Percentiles rank a stretch among this genome's conserved stretches.
Evolutionary conservation across 495 filamentous ascomycete species (phyloP).

Genomic region (Pyronema omphalodes): DNA sequence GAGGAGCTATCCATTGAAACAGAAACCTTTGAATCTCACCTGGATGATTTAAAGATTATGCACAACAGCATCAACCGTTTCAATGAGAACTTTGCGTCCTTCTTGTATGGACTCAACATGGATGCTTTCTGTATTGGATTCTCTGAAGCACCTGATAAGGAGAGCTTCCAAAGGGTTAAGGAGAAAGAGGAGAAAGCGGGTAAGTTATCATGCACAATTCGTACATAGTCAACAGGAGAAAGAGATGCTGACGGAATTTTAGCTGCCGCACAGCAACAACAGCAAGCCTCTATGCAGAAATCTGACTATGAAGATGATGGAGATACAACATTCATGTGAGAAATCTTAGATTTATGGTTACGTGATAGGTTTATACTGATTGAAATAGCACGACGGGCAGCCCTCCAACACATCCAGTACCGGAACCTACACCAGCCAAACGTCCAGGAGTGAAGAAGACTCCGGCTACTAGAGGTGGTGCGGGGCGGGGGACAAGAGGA

Average conservation of each 20-base stretch:
- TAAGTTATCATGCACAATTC: slow-evolving; percentile 10
- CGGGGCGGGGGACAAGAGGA: slow-evolving; percentile 24
- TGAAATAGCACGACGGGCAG: slow-evolving; percentile 56
- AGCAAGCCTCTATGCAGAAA: slow-evolving; percentile 4
- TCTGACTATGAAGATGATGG: slow-evolving; percentile 28
- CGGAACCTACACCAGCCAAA: no score
- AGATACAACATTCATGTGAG: slow-evolving; percentile 82
- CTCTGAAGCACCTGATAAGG: slow-evolving; percentile 47
- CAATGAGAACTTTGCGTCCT: slow-evolving; percentile 88
- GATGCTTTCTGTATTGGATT: slow-evolving; percentile 99
- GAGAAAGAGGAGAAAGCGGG: slow-evolving; percentile 34
- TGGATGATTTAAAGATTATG: slow-evolving; percentile 93
- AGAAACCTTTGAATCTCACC: slow-evolving; percentile 88
- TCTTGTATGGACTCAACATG: slow-evolving; percentile 92
- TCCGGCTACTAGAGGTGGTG: slow-evolving; percentile 27
- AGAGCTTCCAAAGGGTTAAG: slow-evolving; percentile 49
- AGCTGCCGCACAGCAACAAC: not conserved
- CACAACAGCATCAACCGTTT: slow-evolving; percentile 89
- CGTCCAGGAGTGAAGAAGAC: slow-evolving; percentile 16
- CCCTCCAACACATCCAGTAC: slow-evolving; percentile 27
- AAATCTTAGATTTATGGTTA: not conserved
- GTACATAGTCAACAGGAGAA: not conserved
- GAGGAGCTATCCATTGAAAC: slow-evolving; percentile 87
- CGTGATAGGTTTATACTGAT: slow-evolving; percentile 12
- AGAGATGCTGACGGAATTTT: slow-evolving; percentile 8